Base-by-base conservation (phyloP, 352 stramenopile species). In the Globisporangium splendens region DNA sequence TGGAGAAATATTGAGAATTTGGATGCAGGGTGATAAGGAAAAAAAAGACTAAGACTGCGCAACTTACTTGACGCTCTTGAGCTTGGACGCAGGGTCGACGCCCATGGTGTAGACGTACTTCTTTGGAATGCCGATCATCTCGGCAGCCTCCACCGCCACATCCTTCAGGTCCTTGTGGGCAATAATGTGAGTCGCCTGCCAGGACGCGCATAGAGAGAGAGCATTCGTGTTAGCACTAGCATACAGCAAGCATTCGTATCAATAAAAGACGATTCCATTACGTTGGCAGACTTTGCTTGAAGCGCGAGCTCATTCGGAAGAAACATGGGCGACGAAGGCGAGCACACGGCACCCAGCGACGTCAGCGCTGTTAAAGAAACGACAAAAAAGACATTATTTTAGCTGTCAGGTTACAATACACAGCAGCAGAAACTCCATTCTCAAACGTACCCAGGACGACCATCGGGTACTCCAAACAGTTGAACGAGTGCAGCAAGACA, bases 381-480 rank as follows among this genome's bases (percentile, higher is more conserved):
- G 24, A 5, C 35, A 44, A 59, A 0, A 22, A 12, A 42, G 10
- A 38, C 18, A 20, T 41, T 22, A 50, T 24, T 21, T 42, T 42
- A 13, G 20, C 14, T 31, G 6, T 1, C 48, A 42, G 4, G 14
- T 11, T 15, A 18, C 10, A 31, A 54, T 50, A 55, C 41, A 21
- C 8, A 59, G n/a, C 24, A 31, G 1, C 21, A 11, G 49, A 53
- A 38, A 46, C 10, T 43, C 10, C 22, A 56, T 21, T 22, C 21
- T 18, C 49, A 0, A 54, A 52, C 56, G n/a, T 62, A 89, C 79
- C 76, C 12, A 87, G 67, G 12, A 83, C 65, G 8, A 75, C 59
- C 17, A 74, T 69, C 39, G 74, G 77, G 59, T 79, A 90, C 61
- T 90, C 80, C 28, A 88, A 18, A 53, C 80, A 90, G 65, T 90